Base-by-base conservation (phyloP, 164 flowering plant genomes). In the Dillenia turbinata region DNA sequence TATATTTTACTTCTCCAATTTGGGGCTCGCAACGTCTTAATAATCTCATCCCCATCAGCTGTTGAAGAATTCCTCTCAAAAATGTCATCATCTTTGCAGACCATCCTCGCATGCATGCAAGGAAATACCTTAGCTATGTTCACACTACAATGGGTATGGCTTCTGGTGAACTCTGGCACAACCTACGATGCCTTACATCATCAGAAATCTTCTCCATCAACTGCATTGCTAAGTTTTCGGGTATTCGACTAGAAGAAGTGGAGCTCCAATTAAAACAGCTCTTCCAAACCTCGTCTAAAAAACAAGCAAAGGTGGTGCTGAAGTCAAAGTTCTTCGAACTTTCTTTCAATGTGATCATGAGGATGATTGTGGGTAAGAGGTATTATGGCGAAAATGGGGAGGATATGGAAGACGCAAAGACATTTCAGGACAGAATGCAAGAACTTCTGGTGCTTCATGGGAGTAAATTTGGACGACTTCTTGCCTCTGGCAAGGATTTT, bases 81-180 rank as follows among this genome's bases (percentile, higher is more conserved):
- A 68, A 76, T 59, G 79, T 76, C 56, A 22, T 71, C 56, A 16
- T 64, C n/a, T 79, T 79, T 22, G 82, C 79, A 40, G 73, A 71
- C 68, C 71, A 78, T 0, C 80, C 83, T 10, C 63, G 16, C 44
- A 49, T 67, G 17, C 61, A 71, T 14, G 14, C 49, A 15, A 78
- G 78, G 1, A 70, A 79, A 22, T 49, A 64, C 57, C n/a, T 77
- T 4, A 68, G 66, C 44, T 69, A 64, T 56, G 56, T 73, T 61
- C 56, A 58, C 68, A 67, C 71, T n/a, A 40, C 54, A 49, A 8
- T 79, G 2, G 56, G 8, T 0, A 52, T 65, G 69, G 50, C 73
- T 8, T 60, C 80, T 52, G 80, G 83, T 10, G 65, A 68, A 24
- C 79, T 60, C 66, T 77, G 84, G 84, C 75, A 76, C 48, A 66